Base-by-base conservation (phyloP, 441 rosid species). In the Populus trichocarpa region DNA sequence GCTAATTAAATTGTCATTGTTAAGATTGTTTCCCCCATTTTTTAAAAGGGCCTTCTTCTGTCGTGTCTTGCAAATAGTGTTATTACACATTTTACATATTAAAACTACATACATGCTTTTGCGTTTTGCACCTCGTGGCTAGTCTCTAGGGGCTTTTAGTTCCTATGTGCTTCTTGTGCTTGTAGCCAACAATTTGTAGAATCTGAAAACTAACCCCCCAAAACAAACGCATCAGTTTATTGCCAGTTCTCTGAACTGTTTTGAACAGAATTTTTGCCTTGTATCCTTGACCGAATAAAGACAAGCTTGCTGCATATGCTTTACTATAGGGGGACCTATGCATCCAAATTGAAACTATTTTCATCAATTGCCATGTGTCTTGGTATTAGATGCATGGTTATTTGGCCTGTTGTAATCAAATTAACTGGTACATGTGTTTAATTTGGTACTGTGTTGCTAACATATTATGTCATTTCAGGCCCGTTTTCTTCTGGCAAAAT, bases 401-500 rank as follows among this genome's bases (percentile, higher is more conserved):
- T 6, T n/a, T 67, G 26, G 6, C 36, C 36, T 69, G 8, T 11
- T 22, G 46, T 67, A 32, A 23, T n/a, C 14, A 20, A 1, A 18
- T n/a, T 67, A 36, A 65, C 2, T 16, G 26, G 36, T n/a, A 36
- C n/a, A 7, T 22, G 46, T n/a, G 3, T 23, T 3, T 23, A 18
- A 57, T 59, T 13, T 22, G 32, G 8, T 13, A 2, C 23, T 1
- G 22, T 2, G 3, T 46, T 53, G 61, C 53, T 25, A n/a, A 38
- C 40, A 42, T 7, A 2, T 38, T 11, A 6, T 23, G 25, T 28
- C 42, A 25, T 16, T 71, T 79, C 92, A 95, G 99, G 99, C 98
- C 5, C 92, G 99, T 66, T 96, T 92, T 76, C 97, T 96, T 79
- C 84, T 96, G 76, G 98, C 98, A 18, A 94, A 92, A 76, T 77